Evolutionary conservation across 2,329 filamentous ascomycete genomes (phyloP).

Genomic region (Cercospora nicotianae): DNA sequence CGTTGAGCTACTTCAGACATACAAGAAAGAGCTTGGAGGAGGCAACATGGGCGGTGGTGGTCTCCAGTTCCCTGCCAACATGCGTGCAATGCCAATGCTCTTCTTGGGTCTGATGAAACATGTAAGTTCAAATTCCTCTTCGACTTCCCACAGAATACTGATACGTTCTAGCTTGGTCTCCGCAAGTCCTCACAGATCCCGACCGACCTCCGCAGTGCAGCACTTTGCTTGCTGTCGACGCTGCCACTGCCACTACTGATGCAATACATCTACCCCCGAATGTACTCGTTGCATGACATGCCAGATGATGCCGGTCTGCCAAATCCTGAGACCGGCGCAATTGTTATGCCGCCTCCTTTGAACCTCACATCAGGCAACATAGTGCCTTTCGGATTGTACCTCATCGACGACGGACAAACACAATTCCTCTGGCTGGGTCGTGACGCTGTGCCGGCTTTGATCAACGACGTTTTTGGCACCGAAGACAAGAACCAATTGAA

Average conservation of each 20-base stretch:
- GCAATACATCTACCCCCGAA: slow-evolving; percentile 71
- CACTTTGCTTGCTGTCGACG: slow-evolving; percentile 90
- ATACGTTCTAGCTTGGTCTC: slow-evolving; percentile 62
- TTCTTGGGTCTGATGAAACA: slow-evolving; percentile 97
- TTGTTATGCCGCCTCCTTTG: slow-evolving; percentile 76
- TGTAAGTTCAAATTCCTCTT: slow-evolving; percentile 52
- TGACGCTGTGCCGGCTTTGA: slow-evolving; percentile 84
- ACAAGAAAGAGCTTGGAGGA: slow-evolving; percentile 93
- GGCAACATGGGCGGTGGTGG: slow-evolving; percentile 92
- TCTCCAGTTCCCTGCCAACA: slow-evolving; percentile 89
- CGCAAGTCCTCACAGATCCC: slow-evolving; percentile 92
- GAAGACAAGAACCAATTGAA: slow-evolving; percentile 80
- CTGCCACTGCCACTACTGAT: slow-evolving; percentile 85
- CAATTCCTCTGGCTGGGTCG: slow-evolving; percentile 97
- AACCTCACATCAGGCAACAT: slow-evolving; percentile 88
- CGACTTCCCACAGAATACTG: slow-evolving; percentile 25
- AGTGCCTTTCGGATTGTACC: slow-evolving; percentile 85
- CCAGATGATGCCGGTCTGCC: slow-evolving; percentile 86
- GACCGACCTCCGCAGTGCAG: slow-evolving; percentile 88
- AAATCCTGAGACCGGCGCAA: slow-evolving; percentile 82
- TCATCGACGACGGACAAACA: slow-evolving; percentile 95
- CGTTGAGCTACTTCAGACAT: slow-evolving; percentile 88
- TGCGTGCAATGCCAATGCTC: slow-evolving; percentile 81
- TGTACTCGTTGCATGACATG: slow-evolving; percentile 91
- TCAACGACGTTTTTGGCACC: slow-evolving; percentile 87